Evolutionary conservation across 1,139 yeast species (phyloP).

Genomic region (Pichia sp.): DNA sequence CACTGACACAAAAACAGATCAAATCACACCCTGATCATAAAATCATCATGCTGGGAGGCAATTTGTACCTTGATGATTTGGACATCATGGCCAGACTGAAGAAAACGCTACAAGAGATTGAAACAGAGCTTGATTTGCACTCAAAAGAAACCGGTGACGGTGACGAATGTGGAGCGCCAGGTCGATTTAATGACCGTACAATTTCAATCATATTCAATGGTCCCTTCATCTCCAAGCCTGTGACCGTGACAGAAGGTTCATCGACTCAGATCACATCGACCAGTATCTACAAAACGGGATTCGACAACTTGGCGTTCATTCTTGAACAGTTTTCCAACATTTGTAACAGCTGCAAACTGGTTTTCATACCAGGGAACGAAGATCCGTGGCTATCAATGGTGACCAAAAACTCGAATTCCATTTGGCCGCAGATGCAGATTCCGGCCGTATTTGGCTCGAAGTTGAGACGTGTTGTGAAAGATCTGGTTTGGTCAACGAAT

Average conservation of each 20-base stretch:
- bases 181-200: constrained; percentile 7
- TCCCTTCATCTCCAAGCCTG: constrained; percentile 63
- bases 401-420: constrained; percentile 54
- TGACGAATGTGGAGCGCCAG: not conserved
- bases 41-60: constrained; percentile 65
- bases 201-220: constrained; percentile 48
- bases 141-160: not conserved
- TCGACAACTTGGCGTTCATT: constrained; percentile 60
- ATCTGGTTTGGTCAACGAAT: constrained; percentile 59
- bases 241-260: constrained; percentile 38
- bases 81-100: constrained; percentile 60
- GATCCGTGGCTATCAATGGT: constrained; percentile 89
- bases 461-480: constrained; percentile 53
- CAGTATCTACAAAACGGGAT: constrained; percentile 58
- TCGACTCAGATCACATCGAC: constrained; percentile 33
- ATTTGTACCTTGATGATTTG: constrained; percentile 59
- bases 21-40: constrained; percentile 35
- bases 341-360: constrained; percentile 18
- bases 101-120: constrained; percentile 33
- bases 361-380: constrained; percentile 75
- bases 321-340: constrained; percentile 39
- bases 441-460: constrained; percentile 67
- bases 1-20: constrained; percentile 48
- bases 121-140: constrained; percentile 3
- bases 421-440: constrained; percentile 64